Evolutionary conservation across 1,284 basidiomycete species (phyloP), one percentile per base, ranked within the genome.

Genomic region (Pseudomicrostroma phylloplanum): DNA sequence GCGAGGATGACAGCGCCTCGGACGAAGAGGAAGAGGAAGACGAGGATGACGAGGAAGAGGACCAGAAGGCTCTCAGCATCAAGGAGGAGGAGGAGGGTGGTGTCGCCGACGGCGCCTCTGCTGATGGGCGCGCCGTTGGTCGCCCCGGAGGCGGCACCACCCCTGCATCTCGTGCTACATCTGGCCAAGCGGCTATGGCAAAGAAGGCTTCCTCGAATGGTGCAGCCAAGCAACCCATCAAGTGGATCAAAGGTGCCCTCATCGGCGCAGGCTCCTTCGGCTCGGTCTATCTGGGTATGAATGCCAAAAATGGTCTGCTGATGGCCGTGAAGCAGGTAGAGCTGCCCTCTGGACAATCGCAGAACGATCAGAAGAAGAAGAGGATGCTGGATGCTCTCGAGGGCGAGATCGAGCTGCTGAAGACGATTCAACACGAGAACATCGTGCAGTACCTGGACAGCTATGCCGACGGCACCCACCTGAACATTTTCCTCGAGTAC

Each of bases 271-370:
- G 96, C 0, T 78, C 75, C 9, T 78, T 78, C 42, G 77, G 76
- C 41, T 77, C 79, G 42, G 80, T 81, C 8, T 79, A 91, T 80
- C 86, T 99, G 15, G 96, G 93, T 41, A 96, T 98, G 92, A 93
- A 96, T 80, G 91, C 93, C 0, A 85, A 89, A 42, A 91, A 86
- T 56, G 96, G 96, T 36, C 83, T 93, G 12, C 84, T 98, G 64
- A 98, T 99, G 96, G 96, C 96, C 26, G 96, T 99, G 68, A 98
- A 98, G 82, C 94, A 98, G 83, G 96, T 99, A 56, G 91, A 97
- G 75, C 84, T 98, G 30, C 91, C 92, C 0, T 89, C 88, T 0
- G 89, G 90, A 17, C 87, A 88, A 30, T 88, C 88, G 9, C 86
- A 89, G 23, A 94, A 92, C 76, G 90, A 94, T 74, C 92, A 94